Base-by-base conservation (phyloP, 345 rosid species). In the Populus alba region DNA sequence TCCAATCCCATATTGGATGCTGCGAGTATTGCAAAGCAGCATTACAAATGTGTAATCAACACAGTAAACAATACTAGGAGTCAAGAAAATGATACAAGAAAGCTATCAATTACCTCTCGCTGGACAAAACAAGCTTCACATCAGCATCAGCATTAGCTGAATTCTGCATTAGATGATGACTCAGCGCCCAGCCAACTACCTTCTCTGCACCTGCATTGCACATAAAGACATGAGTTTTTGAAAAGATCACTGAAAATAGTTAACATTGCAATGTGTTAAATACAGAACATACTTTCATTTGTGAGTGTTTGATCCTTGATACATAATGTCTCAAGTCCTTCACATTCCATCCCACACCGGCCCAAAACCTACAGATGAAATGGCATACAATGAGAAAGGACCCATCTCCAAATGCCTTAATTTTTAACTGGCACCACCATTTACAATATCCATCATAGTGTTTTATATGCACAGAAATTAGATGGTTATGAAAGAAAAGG, bases 111-210 rank as follows among this genome's bases (percentile, higher is more conserved):
- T 81, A 93, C 98, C 98, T 93, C 82, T 92, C 97, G 70, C 85
- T 76, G 61, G 94, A 90, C 87, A 95, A 77, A 80, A 83, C 83
- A 82, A 89, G 83, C 80, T 83, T 90, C 41, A 84, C 77, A 71
- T 92, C 92, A 70, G 83, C 78, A 77, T 89, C 88, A 39, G 87
- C 81, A 79, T 88, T 86, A 55, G 87, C 84, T 76, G 90, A 87
- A 84, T 91, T 89, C 79, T 87, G 88, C 92, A 88, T 90, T 81
- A 91, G 72, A 87, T 95, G 90, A 83, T 93, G 88, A 85, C 97
- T 85, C 73, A 93, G 70, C 79, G 93, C 97, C 97, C 94, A 95
- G 75, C 95, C 97, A 79, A 92, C 76, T 47, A 95, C 87, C 87
- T 91, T 93, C 82, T 95, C 98, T 68, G 93, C 94, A 85, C 89